Evolutionary conservation across 192 early-diverging fungal species (phyloP).

Genomic region (Backusella australiensis): DNA sequence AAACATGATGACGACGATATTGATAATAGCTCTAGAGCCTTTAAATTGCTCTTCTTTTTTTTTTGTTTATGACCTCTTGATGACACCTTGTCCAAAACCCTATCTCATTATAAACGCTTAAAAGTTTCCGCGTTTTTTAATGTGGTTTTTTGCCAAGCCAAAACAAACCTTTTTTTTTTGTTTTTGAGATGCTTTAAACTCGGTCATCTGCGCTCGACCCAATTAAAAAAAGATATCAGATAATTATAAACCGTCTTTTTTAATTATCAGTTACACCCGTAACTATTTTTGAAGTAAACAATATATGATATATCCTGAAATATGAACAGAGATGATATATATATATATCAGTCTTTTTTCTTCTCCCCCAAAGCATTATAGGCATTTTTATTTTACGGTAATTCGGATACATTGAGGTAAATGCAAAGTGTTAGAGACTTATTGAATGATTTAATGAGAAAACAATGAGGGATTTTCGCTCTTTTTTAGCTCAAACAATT

Average conservation of each 20-base stretch:
- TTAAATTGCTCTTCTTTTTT: background rate
- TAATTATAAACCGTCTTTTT: background rate
- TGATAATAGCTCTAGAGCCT: background rate
- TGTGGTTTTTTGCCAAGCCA: constrained; percentile 5
- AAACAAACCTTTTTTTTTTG: background rate
- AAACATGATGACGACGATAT: background rate
- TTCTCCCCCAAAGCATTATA: too few species aligned
- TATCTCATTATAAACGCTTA: background rate
- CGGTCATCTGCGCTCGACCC: background rate
- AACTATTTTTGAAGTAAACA: background rate
- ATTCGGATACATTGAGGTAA: background rate
- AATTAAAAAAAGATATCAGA: background rate
- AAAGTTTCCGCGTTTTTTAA: background rate
- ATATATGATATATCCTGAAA: background rate
- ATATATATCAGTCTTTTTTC: too few species aligned
- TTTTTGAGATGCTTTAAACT: background rate
- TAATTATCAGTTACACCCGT: background rate
- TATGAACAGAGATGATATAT: background rate
- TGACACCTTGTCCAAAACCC: background rate
- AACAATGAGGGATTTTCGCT: background rate
- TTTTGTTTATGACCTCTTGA: background rate
- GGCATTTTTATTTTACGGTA: background rate
- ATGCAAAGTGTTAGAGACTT: background rate
- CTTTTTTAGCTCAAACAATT: background rate
- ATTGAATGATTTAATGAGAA: background rate